Evolutionary conservation across 2,329 filamentous ascomycete species (phyloP).

Genomic region (Ophiostoma sp.): DNA sequence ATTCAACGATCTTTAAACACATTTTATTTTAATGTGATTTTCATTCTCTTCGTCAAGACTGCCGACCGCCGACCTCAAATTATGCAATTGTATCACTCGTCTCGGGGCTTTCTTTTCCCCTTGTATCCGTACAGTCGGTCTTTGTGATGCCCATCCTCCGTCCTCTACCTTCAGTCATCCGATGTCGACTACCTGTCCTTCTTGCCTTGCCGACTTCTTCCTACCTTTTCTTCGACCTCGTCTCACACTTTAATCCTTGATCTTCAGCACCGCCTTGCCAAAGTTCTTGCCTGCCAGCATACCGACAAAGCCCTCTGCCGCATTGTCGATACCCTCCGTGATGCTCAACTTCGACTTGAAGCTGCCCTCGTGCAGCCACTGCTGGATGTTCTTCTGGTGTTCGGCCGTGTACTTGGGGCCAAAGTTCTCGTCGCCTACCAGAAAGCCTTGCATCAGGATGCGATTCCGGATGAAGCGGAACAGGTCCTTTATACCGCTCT

Average conservation of each 20-base stretch:
- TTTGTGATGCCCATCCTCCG: not conserved
- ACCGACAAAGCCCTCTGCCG: constrained; percentile 69
- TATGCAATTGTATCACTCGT: too few species aligned
- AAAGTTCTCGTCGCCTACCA: constrained; percentile 66
- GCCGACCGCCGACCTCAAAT: not conserved
- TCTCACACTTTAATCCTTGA: constrained; percentile 33
- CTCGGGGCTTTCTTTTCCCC: not conserved
- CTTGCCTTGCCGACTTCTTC: not conserved
- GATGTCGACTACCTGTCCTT: not conserved
- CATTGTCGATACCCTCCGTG: constrained; percentile 76
- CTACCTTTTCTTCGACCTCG: not conserved
- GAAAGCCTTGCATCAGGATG: constrained; percentile 72
- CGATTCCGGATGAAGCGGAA: constrained; percentile 66
- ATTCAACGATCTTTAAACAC: not conserved
- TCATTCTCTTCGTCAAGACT: not conserved
- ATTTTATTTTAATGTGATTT: not conserved
- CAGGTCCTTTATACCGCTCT: constrained; percentile 67
- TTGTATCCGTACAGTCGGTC: not conserved
- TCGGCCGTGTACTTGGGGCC: constrained; percentile 66
- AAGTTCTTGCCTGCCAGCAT: constrained; percentile 80
- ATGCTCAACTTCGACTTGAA: constrained; percentile 70
- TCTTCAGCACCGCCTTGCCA: constrained; percentile 79
- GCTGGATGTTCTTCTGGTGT: constrained; percentile 72
- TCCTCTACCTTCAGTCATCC: not conserved
- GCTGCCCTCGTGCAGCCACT: constrained; percentile 74